Percentiles rank a stretch among this genome's conserved stretches.
Conservation (phyloP, 805 yeast genomes). For the Candida stauntonica region DNA sequence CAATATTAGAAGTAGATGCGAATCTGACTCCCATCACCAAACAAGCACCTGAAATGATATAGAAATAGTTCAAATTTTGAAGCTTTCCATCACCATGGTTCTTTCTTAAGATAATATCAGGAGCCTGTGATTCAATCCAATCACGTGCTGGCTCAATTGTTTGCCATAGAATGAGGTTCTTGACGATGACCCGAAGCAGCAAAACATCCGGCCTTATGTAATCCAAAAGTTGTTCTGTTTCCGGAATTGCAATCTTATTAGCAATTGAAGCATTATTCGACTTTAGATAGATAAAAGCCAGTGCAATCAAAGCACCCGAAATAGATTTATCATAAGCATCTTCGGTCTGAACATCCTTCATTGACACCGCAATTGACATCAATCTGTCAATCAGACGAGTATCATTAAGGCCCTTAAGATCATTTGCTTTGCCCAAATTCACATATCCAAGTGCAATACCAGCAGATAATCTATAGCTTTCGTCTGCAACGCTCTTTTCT, state of each 20-base stretch:
- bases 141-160: conserved; percentile 11
- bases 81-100: conserved; percentile 18
- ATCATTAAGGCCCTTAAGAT: conserved; percentile 54
- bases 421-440: conserved; percentile 72
- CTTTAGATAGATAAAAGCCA: conserved; percentile 68
- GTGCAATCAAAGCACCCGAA: conserved; percentile 72
- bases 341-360: conserved; percentile 58
- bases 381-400: conserved; percentile 59
- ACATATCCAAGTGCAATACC: conserved; percentile 86
- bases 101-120: conserved; percentile 36
- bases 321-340: conserved; percentile 58
- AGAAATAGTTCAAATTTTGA: conserved; percentile 53
- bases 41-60: conserved; percentile 70
- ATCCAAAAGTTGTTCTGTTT: conserved; percentile 52
- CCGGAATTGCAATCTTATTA: conserved; percentile 54
- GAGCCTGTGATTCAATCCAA: conserved; percentile 42
- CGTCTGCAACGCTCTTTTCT: conserved; percentile 56
- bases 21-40: conserved; percentile 68
- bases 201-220: conserved; percentile 75
- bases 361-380: conserved; percentile 50
- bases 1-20: conserved; percentile 62
- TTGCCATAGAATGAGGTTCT: conserved; percentile 24
- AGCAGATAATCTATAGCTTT: conserved; percentile 80
- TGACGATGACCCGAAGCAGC: conserved; percentile 55
- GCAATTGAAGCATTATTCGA: conserved; percentile 62